Base-by-base conservation (phyloP, 1,139 yeast species). In the Pichia cactophila region DNA sequence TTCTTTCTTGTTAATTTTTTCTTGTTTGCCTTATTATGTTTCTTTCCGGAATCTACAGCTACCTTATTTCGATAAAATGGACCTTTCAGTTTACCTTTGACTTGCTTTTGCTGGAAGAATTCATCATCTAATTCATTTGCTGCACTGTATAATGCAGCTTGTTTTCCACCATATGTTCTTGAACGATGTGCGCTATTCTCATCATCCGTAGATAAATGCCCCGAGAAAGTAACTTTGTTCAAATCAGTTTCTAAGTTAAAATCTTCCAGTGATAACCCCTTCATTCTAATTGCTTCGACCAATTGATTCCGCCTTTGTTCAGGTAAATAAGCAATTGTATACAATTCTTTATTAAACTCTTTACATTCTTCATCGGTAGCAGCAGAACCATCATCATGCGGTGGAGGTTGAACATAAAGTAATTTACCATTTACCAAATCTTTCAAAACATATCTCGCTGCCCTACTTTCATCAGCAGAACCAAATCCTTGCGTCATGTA, bases 401-500 rank as follows among this genome's bases (percentile, higher is more conserved):
- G 97, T 41, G 98, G 98, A 11, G 97, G 97, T 55, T 82, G 83
- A 41, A 88, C 84, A 62, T 78, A 90, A 47, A 88, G 72, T 51
- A 94, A 73, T 66, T 88, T 90, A 56, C 97, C 98, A 64, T 80
- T 87, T 41, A 94, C 97, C 61, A 89, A 92, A 68, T 94, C 99
- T 69, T 94, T 94, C 62, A 94, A 74, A 51, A 94, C 80, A 58
- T 87, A 86, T 66, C 99, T 78, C 33, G 97, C 83, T 17, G 98
- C 97, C 67, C 98, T 78, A 44, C 96, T 83, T 67, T 90, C 95
- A 73, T 94, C 99, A 5, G 98, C 97, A 57, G 90, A 81, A 62
- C 97, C 97, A 64, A 86, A 88, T 61, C 96, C 96, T 66, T 92
- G 97, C 0, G 97, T 86, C 95, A 89, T 90, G 66, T 81, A 92